Conservation (phyloP, 768 basidiomycete genomes). For the Lactarius psammicola region DNA sequence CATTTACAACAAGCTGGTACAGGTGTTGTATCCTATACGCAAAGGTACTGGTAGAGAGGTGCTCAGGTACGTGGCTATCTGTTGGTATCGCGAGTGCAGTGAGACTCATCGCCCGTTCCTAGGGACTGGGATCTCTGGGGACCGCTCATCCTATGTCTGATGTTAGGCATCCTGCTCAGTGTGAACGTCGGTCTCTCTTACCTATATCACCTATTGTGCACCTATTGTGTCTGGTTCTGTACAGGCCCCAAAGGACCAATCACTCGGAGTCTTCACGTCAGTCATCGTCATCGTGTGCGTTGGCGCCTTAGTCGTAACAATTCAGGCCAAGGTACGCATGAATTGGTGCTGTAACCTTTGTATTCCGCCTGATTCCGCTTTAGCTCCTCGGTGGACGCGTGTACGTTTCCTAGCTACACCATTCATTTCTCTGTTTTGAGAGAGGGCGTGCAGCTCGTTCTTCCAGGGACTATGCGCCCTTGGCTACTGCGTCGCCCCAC, state of each 20-base stretch:
- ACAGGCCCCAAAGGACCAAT: slow-evolving; percentile 80
- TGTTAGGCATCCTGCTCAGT: slow-evolving; percentile 81
- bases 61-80: slow-evolving; percentile 51
- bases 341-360: background rate
- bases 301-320: slow-evolving; percentile 86
- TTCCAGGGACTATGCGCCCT: slow-evolving; percentile 95
- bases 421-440: background rate
- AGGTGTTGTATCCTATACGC: slow-evolving; percentile 85
- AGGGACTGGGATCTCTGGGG: slow-evolving; percentile 99
- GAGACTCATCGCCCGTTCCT: background rate
- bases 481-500: slow-evolving; percentile 93
- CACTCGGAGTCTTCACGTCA: slow-evolving; percentile 86
- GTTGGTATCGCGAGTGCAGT: slow-evolving; percentile 13
- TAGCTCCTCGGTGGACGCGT: slow-evolving; percentile 81
- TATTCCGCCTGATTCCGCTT: slow-evolving; percentile 10
- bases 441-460: slow-evolving; percentile 61
- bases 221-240: slow-evolving; percentile 13
- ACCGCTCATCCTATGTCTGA: slow-evolving; percentile 78
- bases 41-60: slow-evolving; percentile 74
- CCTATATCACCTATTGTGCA: background rate
- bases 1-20: slow-evolving; percentile 88
- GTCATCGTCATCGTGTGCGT: slow-evolving; percentile 92
- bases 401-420: slow-evolving; percentile 42
- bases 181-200: slow-evolving; percentile 56
- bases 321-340: slow-evolving; percentile 84